Base-by-base conservation (phyloP, 352 stramenopile genomes). In the Phytophthora melonis region DNA sequence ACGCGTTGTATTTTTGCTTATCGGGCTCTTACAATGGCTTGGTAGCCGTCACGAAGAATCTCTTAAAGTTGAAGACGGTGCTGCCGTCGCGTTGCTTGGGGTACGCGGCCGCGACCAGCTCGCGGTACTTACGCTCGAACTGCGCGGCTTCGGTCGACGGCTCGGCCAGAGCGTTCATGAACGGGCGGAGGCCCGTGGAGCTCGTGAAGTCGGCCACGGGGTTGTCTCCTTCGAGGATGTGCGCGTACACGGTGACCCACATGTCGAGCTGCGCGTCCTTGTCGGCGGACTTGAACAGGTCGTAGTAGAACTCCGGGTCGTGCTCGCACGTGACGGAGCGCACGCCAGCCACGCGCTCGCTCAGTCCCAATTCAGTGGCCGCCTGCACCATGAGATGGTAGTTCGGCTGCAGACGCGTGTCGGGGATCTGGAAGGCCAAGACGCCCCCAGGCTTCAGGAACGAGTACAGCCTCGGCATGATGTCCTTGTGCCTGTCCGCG, bases 361-460 rank as follows among this genome's bases (percentile, higher is more conserved):
- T 53, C 39, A 79, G 56, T 5, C 79, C 82, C 36, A 91, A 58
- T 54, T 88, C 70, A 43, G 64, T 62, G 9, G 80, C 85, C 3
- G 87, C 79, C 49, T 86, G 73, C 45, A 66, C 49, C 73, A 94
- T 94, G 30, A 87, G 75, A 53, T 75, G 63, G 57, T 93, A 81
- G 60, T 84, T 93, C 13, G 36, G 13, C 36, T 45, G 62, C 58
- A 14, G 80, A 80, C 1, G 83, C 13, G 82, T 86, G 72, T 94
- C 87, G 4, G 87, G 87, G 68, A 93, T 93, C 62, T 93, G 87
- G 70, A 92, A 89, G 18, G 83, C 83, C 3, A 94, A 66, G 54
- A 77, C 77, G 11, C 85, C 84, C 36, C 80, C 85, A 43, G 85
- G 84, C 63, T 93, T 92, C 5, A 94, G 58, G 53, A 84, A 77